These are phyloP conservation scores for Staphylotrichum longicolle DNA, from an alignment of 495 filamentous ascomycete species.

Conservation along the genomic window DNA sequence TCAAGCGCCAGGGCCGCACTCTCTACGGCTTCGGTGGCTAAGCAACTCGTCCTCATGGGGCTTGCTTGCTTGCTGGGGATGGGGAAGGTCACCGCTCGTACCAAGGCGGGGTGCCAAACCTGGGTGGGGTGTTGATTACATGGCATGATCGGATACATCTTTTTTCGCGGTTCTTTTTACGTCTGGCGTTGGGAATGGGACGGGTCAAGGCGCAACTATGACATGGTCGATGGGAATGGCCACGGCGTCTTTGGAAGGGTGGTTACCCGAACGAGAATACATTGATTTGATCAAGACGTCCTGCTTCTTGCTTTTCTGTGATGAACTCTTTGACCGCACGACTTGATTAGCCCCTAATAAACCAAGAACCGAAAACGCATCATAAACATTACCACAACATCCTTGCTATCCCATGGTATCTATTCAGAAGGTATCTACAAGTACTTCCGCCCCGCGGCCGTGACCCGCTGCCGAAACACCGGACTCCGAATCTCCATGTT, in stretches of 20 bases:
- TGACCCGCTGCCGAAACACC: conserved; percentile 76
- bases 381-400: too few species aligned
- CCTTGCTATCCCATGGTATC: not conserved
- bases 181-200: conserved; percentile 20
- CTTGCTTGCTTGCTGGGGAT: not conserved
- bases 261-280: conserved; percentile 16
- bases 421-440: conserved; percentile 45
- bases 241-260: conserved; percentile 21
- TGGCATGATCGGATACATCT: conserved; percentile 14
- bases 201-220: conserved; percentile 7
- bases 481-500: conserved; percentile 82
- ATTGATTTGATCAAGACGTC: conserved; percentile 10
- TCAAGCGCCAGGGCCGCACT: conserved; percentile 94
- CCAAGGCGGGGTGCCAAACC: too few species aligned
- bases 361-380: too few species aligned
- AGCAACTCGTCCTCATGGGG: conserved; percentile 27
- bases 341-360: too few species aligned
- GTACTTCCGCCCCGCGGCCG: conserved; percentile 89
- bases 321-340: not conserved
- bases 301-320: not conserved
- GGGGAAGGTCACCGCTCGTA: too few species aligned
- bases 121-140: conserved; percentile 4
- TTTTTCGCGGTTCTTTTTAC: conserved; percentile 11
- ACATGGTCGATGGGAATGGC: conserved; percentile 19
- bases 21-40: conserved; percentile 99